Evolutionary conservation across 768 basidiomycete species (phyloP).

Genomic region (Stropharia rugosoannulata): DNA sequence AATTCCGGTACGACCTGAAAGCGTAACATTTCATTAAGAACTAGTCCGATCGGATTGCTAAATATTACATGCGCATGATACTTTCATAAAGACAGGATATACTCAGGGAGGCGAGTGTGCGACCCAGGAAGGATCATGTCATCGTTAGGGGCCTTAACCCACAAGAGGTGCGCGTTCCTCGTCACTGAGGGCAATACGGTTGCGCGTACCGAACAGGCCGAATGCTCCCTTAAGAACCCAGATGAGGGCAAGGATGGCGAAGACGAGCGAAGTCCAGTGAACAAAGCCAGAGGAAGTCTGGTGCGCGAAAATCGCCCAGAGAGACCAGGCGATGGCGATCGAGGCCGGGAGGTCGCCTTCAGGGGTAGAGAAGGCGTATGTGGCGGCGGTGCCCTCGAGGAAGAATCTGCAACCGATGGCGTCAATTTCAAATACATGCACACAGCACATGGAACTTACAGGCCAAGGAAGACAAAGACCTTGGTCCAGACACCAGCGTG

Average conservation of each 20-base stretch:
- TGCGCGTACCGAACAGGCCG: conserved; percentile 51
- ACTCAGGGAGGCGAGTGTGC: neutral
- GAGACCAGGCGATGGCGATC: conserved; percentile 88
- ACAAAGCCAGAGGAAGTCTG: conserved; percentile 71
- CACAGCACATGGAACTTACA: conserved; percentile 47
- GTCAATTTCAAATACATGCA: conserved; percentile 6
- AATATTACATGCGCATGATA: neutral
- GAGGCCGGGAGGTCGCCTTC: conserved; percentile 94
- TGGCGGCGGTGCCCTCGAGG: conserved; percentile 89
- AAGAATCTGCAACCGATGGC: conserved; percentile 62
- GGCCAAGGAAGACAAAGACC: conserved; percentile 89
- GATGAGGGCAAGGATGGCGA: conserved; percentile 80
- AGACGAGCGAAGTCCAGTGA: conserved; percentile 87
- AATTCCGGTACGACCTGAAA: no score
- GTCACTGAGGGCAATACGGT: conserved; percentile 66
- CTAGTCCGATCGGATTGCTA: neutral
- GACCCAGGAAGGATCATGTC: neutral
- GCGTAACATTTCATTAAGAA: no score
- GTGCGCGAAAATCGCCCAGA: conserved; percentile 89
- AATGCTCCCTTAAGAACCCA: conserved; percentile 80
- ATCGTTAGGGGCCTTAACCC: conserved; percentile 19
- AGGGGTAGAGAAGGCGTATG: conserved; percentile 87
- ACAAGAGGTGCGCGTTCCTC: conserved; percentile 89
- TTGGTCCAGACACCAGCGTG: conserved; percentile 87
- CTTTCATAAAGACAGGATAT: neutral